Conservation (phyloP, 495 filamentous ascomycete species). For the Penicillium canariense region DNA sequence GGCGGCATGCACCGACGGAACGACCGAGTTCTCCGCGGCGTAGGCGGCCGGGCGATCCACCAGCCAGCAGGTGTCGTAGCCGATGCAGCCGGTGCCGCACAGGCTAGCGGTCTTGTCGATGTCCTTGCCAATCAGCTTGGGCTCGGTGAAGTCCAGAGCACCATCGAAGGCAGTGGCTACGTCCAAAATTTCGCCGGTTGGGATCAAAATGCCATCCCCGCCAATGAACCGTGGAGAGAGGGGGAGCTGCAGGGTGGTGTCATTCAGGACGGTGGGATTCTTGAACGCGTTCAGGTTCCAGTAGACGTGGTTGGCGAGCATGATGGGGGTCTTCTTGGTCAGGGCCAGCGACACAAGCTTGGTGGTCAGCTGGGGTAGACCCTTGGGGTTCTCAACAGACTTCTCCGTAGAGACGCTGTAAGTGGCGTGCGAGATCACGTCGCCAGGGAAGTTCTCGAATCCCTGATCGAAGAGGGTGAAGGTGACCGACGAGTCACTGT, state of each 20-base stretch:
- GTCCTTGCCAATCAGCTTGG: constrained; percentile 71
- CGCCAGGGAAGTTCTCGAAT: constrained; percentile 75
- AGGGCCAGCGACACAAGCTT: constrained; percentile 63
- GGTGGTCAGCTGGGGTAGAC: constrained; percentile 45
- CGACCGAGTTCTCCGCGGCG: constrained; percentile 59
- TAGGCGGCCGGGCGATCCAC: constrained; percentile 64
- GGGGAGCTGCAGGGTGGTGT: constrained; percentile 70
- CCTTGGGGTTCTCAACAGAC: constrained; percentile 38
- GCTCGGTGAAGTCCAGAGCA: constrained; percentile 72
- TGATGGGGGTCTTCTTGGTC: constrained; percentile 77
- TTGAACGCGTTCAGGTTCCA: constrained; percentile 87
- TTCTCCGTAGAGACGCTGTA: constrained; percentile 55
- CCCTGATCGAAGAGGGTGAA: constrained; percentile 76
- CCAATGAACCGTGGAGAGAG: constrained; percentile 66
- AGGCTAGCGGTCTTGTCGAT: constrained; percentile 58
- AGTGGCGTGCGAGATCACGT: constrained; percentile 73
- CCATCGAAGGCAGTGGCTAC: constrained; percentile 56
- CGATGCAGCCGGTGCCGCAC: constrained; percentile 71
- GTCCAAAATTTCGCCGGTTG: constrained; percentile 69
- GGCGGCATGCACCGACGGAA: constrained; percentile 58
- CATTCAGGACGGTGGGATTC: constrained; percentile 63
- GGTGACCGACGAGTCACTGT: constrained; percentile 66
- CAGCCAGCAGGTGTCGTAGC: constrained; percentile 74
- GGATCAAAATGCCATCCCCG: constrained; percentile 75
- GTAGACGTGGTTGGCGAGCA: constrained; percentile 80